These are phyloP conservation scores for Thelephora aurantiotincta DNA, from an alignment of 768 basidiomycete species.

Conservation along the genomic window DNA sequence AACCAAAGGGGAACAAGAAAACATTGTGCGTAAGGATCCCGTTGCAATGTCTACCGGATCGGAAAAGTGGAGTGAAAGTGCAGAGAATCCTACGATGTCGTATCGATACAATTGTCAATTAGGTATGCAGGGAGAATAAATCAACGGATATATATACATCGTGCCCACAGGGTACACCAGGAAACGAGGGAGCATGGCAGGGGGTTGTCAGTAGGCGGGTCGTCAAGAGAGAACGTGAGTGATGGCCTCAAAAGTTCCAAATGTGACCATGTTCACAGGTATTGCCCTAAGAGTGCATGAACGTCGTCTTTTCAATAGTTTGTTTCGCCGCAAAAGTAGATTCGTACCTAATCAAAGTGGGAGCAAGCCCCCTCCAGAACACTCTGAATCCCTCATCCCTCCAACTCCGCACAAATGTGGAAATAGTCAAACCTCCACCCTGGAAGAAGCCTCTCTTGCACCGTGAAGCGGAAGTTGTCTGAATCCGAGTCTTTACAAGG, in stretches of 20 bases:
- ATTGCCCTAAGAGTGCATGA: conserved; percentile 36
- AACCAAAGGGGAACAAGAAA: too few relatives aligned
- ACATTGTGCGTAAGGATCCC: too few relatives aligned
- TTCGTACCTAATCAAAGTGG: conserved; percentile 66
- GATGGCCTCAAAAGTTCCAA: conserved; percentile 55
- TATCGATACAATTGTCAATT: too few relatives aligned
- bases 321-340: neutral
- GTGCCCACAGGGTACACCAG: too few relatives aligned
- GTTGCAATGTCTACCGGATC: too few relatives aligned
- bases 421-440: neutral
- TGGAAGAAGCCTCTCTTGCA: neutral
- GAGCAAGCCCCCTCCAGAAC: conserved; percentile 65
- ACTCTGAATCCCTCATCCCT: conserved; percentile 49
- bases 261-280: conserved; percentile 78
- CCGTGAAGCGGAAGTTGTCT: conserved; percentile 24
- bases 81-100: too few relatives aligned
- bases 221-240: conserved; percentile 23
- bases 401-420: conserved; percentile 44
- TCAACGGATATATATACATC: too few relatives aligned
- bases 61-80: too few relatives aligned
- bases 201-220: neutral
- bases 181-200: too few relatives aligned
- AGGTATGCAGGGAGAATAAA: too few relatives aligned
- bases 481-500: conserved; percentile 82
- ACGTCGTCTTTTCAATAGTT: neutral